phyloP scores from a whole-genome alignment of 2,329 filamentous ascomycete genomes.

The Monilinia fructigena region DNA sequence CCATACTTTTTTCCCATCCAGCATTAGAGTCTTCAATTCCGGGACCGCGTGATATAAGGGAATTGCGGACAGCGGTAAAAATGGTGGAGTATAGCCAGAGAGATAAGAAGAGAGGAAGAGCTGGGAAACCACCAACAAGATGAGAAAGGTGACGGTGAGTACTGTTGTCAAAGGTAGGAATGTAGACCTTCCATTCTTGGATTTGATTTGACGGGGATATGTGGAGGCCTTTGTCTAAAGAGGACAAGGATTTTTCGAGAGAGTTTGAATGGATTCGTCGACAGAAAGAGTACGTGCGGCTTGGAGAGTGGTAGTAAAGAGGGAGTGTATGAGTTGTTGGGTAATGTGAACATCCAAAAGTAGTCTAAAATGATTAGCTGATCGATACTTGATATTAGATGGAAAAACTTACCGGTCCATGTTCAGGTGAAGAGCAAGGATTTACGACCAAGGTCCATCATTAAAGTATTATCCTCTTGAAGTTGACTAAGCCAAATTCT shows the following conservation, averaged over 20 bases:
- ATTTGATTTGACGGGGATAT: constrained; percentile 46
- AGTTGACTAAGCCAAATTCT: constrained; percentile 57
- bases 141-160: constrained; percentile 56
- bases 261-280: constrained; percentile 40
- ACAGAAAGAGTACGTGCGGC: not conserved
- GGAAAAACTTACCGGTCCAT: constrained; percentile 43
- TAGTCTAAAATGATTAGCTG: constrained; percentile 38
- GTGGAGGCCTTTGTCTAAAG: constrained; percentile 53
- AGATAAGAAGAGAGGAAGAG: constrained; percentile 48
- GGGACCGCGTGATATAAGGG: constrained; percentile 48
- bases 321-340: constrained; percentile 53
- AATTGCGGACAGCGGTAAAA: constrained; percentile 47
- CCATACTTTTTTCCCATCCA: constrained; percentile 61
- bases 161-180: constrained; percentile 40
- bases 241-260: constrained; percentile 45
- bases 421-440: constrained; percentile 59
- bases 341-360: constrained; percentile 54
- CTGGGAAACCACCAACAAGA: constrained; percentile 56
- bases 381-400: not conserved
- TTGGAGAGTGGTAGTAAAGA: constrained; percentile 25
- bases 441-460: constrained; percentile 55
- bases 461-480: constrained; percentile 50
- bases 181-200: constrained; percentile 52
- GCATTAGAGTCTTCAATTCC: constrained; percentile 53
- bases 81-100: constrained; percentile 45